Percentiles rank a stretch among this genome's conserved stretches.
Conservation (phyloP, 257 asterid species). For the Ajuga chamaepitys region DNA sequence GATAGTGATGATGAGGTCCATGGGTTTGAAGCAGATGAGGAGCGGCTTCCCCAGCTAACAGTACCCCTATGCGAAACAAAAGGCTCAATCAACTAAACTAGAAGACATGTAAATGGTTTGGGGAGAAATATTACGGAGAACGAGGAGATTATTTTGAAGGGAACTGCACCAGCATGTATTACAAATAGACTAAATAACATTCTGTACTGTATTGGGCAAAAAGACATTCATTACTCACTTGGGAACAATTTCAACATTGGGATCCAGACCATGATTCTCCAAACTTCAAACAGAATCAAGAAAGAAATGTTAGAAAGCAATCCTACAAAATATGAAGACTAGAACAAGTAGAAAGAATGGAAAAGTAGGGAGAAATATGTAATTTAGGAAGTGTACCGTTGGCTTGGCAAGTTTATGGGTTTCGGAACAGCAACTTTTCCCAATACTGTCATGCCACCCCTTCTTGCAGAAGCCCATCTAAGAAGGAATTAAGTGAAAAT, state of each 20-base stretch:
- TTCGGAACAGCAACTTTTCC: constrained; percentile 98
- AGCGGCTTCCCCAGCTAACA: constrained; percentile 84
- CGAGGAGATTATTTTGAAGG: constrained; percentile 1
- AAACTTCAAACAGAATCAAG: constrained; percentile 47
- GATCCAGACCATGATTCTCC: constrained; percentile 96
- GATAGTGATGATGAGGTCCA: constrained; percentile 71
- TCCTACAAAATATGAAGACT: background rate
- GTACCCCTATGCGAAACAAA: constrained; percentile 58
- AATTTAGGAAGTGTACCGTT: constrained; percentile 43
- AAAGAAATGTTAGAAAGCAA: constrained; percentile 26
- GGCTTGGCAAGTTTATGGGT: constrained; percentile 97
- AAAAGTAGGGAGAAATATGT: background rate
- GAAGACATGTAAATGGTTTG: constrained; percentile 3
- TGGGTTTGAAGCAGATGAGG: constrained; percentile 75
- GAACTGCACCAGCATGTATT: constrained; percentile 6
- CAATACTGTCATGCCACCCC: constrained; percentile 88
- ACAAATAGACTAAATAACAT: background rate
- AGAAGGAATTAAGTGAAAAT: constrained; percentile 10
- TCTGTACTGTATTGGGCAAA: background rate
- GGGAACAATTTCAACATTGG: constrained; percentile 92
- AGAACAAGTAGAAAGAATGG: background rate
- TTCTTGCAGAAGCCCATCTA: constrained; percentile 85
- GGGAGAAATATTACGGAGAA: background rate
- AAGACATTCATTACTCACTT: constrained; percentile 50
- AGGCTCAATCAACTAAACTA: constrained; percentile 18